Percentiles rank a stretch among this genome's conserved stretches.
Evolutionary conservation across 2,329 filamentous ascomycete species (phyloP).

Genomic region (Paraconiothyrium brasiliense): DNA sequence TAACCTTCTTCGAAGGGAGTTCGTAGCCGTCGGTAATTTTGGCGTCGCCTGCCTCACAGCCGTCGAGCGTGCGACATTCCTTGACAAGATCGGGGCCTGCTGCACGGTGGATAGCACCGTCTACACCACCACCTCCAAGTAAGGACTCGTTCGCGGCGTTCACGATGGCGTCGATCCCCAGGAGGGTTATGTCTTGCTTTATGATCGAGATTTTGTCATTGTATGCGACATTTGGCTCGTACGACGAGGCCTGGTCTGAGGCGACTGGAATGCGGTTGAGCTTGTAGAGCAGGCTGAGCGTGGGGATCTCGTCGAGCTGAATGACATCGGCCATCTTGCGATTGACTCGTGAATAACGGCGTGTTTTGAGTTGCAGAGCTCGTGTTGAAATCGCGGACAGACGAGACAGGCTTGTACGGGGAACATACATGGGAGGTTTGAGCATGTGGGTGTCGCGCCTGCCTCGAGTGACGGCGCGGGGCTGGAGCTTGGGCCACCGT

Average conservation of each 20-base stretch:
- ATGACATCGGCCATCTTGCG: conserved; percentile 37
- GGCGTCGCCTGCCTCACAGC: conserved; percentile 80
- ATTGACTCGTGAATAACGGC: neutral
- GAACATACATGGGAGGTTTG: neutral
- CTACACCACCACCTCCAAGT: conserved; percentile 87
- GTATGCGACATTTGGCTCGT: conserved; percentile 35
- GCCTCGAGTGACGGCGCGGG: neutral
- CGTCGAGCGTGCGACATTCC: conserved; percentile 76
- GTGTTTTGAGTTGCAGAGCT: neutral
- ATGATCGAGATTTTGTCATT: conserved; percentile 78
- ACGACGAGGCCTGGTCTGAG: conserved; percentile 19
- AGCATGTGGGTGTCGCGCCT: neutral
- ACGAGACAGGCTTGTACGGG: neutral
- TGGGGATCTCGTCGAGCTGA: conserved; percentile 66
- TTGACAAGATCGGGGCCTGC: conserved; percentile 74
- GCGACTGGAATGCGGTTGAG: conserved; percentile 57
- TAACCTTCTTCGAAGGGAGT: conserved; percentile 79
- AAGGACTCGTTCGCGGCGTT: conserved; percentile 88
- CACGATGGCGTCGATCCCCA: conserved; percentile 83
- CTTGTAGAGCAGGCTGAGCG: conserved; percentile 72
- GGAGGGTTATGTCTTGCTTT: conserved; percentile 81
- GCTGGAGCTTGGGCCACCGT: conserved; percentile 13
- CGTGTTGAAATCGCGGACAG: neutral
- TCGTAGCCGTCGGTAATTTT: conserved; percentile 84
- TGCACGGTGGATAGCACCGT: conserved; percentile 78